phyloP scores from a whole-genome alignment of 208 protist species.

The Willaertia magna region DNA sequence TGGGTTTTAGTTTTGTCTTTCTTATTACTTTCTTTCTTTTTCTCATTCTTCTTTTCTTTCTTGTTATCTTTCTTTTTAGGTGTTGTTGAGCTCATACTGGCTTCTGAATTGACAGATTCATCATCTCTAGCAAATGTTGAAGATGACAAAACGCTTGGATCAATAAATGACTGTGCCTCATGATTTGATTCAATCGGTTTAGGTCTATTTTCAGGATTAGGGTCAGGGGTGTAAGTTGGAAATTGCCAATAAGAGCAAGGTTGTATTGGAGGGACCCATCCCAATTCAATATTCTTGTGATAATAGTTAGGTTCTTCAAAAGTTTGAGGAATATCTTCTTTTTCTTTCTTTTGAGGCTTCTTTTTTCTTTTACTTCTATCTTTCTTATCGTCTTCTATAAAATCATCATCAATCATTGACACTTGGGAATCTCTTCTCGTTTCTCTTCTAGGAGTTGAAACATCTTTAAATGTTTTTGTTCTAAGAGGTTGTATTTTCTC shows the following conservation, averaged over 20 bases:
- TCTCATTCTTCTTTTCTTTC: too few relatives aligned
- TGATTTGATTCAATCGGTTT: neutral
- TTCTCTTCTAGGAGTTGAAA: neutral
- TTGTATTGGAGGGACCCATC: neutral
- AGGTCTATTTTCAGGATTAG: neutral
- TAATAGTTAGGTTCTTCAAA: neutral
- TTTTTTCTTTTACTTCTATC: neutral
- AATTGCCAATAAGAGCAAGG: neutral
- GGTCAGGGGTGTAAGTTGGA: neutral
- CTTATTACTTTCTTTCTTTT: too few relatives aligned
- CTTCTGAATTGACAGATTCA: neutral
- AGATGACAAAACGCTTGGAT: neutral
- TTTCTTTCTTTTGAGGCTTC: neutral
- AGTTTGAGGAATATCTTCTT: neutral
- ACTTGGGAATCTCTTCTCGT: neutral
- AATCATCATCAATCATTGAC: neutral
- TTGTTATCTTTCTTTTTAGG: neutral
- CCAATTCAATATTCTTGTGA: neutral
- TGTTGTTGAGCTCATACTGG: neutral
- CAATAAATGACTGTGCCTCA: neutral
- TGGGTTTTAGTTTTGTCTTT: too few relatives aligned
- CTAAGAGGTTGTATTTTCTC: neutral
- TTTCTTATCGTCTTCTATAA: neutral
- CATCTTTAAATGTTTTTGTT: neutral
- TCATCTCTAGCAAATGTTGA: neutral